Base-by-base conservation (phyloP, 2,329 filamentous ascomycete genomes). In the Capronia americana region DNA sequence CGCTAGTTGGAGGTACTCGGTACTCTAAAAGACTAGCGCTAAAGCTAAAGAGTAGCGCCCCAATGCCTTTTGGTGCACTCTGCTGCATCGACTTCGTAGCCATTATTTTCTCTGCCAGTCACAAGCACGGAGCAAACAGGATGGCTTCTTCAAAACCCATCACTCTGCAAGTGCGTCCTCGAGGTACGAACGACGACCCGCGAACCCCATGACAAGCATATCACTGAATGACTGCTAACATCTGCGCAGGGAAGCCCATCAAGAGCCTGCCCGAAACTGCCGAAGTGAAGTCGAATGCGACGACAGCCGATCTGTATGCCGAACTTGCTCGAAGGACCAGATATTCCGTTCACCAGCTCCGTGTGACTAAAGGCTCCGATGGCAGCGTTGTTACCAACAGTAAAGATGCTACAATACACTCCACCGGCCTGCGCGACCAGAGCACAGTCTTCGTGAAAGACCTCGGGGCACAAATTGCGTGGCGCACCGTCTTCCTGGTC, bases 401-500 rank as follows among this genome's bases (percentile, higher is more conserved):
- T 61, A 79, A 81, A 63, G 80, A 83, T 61, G 78, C 81, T 14
- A 85, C 82, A 1, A 77, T 90, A 44, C 78, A 84, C 68, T 80
- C 82, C 53, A 85, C 83, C 2, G 86, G 87, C 14, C 77, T 90
- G 54, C 80, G 82, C 62, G 83, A 88, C 71, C 83, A 85, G 72
- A 87, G 85, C 70, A 82, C 83, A 23, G 79, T 99, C 57, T 88
- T 95, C 72, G 91, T 98, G 70, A 98, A 99, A 82, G 94, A 99
- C 77, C 85, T 99, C 32, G 95, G 95, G 17, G 87, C 89, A 57
- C 95, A 99, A 79, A 90, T 97, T 63, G 88, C 88, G 69, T 99
- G 95, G 95, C 89, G 88, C 70, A 95, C 92, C 67, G 94, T 98
- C 78, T 99, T 94, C 84, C 82, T 97, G 69, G 89, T 97, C 82